Conservation (phyloP, 2,329 filamentous ascomycete genomes). For the Aureobasidium lini region DNA sequence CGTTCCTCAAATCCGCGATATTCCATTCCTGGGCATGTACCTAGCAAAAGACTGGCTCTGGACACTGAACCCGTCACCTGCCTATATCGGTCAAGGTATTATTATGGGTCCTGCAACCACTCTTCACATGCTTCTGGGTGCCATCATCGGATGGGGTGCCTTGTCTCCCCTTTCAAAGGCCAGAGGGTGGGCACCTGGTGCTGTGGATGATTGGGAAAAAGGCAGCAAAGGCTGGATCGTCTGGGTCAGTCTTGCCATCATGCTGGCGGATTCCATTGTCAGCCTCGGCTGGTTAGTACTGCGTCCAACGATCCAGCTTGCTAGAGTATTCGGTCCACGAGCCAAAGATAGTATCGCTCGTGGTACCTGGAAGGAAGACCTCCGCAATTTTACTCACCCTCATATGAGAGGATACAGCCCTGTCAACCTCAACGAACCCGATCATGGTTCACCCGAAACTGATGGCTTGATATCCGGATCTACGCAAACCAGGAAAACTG, state of each 20-base stretch:
- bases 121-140: slow-evolving; percentile 88
- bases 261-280: slow-evolving; percentile 88
- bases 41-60: slow-evolving; percentile 81
- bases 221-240: slow-evolving; percentile 99
- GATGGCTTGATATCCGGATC: not conserved
- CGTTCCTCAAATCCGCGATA: slow-evolving; percentile 69
- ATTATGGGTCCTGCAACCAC: slow-evolving; percentile 98
- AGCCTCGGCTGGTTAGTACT: slow-evolving; percentile 73
- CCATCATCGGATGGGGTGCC: slow-evolving; percentile 81
- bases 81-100: slow-evolving; percentile 93
- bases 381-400: slow-evolving; percentile 27
- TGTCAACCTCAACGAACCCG: slow-evolving; percentile 24
- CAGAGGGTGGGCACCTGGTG: slow-evolving; percentile 81
- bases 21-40: slow-evolving; percentile 75
- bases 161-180: slow-evolving; percentile 82
- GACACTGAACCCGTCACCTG: slow-evolving; percentile 94
- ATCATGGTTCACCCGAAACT: slow-evolving; percentile 15
- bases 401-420: slow-evolving; percentile 33
- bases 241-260: slow-evolving; percentile 91
- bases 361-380: slow-evolving; percentile 24
- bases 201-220: slow-evolving; percentile 78
- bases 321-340: slow-evolving; percentile 31
- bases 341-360: slow-evolving; percentile 21
- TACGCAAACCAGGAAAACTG: slow-evolving; percentile 14
- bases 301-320: slow-evolving; percentile 51